These are phyloP conservation scores for Didymella sp. DNA, from an alignment of 2,329 filamentous ascomycete species.

Conservation along the genomic window DNA sequence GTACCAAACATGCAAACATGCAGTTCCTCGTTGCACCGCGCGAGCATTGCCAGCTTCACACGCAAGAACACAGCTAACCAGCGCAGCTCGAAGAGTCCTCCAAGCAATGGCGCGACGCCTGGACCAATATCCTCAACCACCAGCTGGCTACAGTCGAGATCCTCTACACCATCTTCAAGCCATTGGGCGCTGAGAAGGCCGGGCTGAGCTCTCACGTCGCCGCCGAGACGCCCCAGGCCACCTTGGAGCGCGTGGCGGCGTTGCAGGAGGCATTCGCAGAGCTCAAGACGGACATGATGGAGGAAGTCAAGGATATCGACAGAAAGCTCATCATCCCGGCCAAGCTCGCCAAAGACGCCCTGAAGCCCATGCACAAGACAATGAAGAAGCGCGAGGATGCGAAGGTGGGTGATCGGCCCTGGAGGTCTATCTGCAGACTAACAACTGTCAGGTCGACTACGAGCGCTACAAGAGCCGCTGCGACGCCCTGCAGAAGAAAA, in stretches of 20 bases:
- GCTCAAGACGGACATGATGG: conserved; percentile 72
- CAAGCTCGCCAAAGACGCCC: conserved; percentile 69
- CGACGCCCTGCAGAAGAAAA: conserved; percentile 73
- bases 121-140: conserved; percentile 73
- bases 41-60: neutral
- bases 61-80: neutral
- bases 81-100: conserved; percentile 75
- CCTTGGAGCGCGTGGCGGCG: conserved; percentile 69
- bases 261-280: conserved; percentile 73
- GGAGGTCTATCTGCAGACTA: conserved; percentile 5
- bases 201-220: conserved; percentile 58
- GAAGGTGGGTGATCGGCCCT: conserved; percentile 57
- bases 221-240: conserved; percentile 66
- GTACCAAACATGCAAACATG: neutral
- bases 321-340: conserved; percentile 72
- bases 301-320: conserved; percentile 76
- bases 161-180: conserved; percentile 77
- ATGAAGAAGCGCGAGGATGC: conserved; percentile 87
- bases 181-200: conserved; percentile 71
- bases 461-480: conserved; percentile 77
- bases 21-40: neutral
- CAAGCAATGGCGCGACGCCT: conserved; percentile 78
- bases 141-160: conserved; percentile 72
- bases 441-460: conserved; percentile 68
- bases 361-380: conserved; percentile 77